Base-by-base conservation (phyloP, 441 rosid species). In the Flueggea neowawraea region DNA sequence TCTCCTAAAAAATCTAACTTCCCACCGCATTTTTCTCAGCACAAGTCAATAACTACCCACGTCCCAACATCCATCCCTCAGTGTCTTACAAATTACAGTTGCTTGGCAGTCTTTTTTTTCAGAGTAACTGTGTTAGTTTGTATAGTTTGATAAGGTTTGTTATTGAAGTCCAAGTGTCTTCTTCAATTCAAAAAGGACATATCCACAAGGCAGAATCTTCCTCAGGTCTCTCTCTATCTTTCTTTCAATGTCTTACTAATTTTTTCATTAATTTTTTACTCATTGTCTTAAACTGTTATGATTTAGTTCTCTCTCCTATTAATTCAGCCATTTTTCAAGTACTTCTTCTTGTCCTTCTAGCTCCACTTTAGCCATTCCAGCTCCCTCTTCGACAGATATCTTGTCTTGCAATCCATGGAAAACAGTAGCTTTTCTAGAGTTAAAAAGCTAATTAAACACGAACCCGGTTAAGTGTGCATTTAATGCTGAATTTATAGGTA, bases 1-100 rank as follows among this genome's bases (percentile, higher is more conserved):
- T 79, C 74, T 66, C 68, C 78, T 61, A 67, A 51, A 61, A 69
- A 60, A 68, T 69, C 75, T 64, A 36, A 36, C 41, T 36, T 36
- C 41, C 41, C 0, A n/a, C 41, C 41, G 41, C 6, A 36, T 5
- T 36, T 36, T 8, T 8, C 41, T 36, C 41, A 5, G 9, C 41
- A 36, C 7, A 36, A 36, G 6, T 8, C 41, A 5, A 36, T 36
- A 36, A 36, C 41, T 36, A 36, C 68, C 76, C 69, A 63, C 62
- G 14, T 9, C 63, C 45, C 68, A n/a, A n/a, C n/a, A n/a, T 47
- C 52, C 52, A 51, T 45, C 53, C 22, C 77, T 62, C 67, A 58
- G 32, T 41, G n/a, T 50, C 41, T 57, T 50, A 67, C 55, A 52
- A 3, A 60, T 52, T 32, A n/a, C 51, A 45, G 51, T 36, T 33